A percentile compares a stretch with the other conserved stretches of the same genome.
Evolutionary conservation across 2,329 filamentous ascomycete genomes (phyloP).

Genomic region (Fusarium equiseti): DNA sequence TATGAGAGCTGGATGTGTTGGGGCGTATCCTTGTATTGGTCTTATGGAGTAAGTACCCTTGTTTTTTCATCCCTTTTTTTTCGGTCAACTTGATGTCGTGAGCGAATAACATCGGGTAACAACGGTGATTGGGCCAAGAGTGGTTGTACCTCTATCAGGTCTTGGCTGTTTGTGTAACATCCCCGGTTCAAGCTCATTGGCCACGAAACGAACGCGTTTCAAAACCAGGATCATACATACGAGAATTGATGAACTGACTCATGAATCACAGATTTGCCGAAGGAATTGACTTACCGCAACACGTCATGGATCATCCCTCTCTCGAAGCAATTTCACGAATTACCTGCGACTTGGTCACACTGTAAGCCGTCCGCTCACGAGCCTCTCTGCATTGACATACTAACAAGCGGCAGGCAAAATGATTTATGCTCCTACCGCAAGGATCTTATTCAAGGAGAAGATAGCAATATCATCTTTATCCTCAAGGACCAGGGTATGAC

Average conservation of each 20-base stretch:
- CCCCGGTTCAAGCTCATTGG: background rate
- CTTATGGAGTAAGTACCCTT: conserved; percentile 30
- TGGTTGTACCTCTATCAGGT: background rate
- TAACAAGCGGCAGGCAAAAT: conserved; percentile 13
- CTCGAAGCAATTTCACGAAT: conserved; percentile 27
- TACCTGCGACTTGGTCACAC: conserved; percentile 22
- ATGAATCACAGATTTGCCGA: conserved; percentile 19
- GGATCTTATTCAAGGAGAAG: conserved; percentile 23
- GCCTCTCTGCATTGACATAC: background rate
- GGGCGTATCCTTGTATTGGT: conserved; percentile 25
- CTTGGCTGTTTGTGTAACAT: background rate
- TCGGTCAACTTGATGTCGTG: background rate
- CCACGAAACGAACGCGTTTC: background rate
- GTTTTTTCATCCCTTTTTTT: conserved; percentile 6
- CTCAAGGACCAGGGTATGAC: conserved; percentile 26
- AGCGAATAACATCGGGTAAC: too few relatives aligned
- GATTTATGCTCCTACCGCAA: conserved; percentile 30
- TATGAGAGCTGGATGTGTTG: conserved; percentile 30
- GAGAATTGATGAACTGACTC: background rate
- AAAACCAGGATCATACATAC: background rate
- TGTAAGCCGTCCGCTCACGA: conserved; percentile 8
- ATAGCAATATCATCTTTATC: conserved; percentile 30
- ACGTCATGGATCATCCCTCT: conserved; percentile 26
- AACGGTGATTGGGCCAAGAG: background rate
- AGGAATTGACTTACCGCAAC: conserved; percentile 22